Evolutionary conservation across 306 rosid genomes (phyloP), one percentile per base, ranked within the genome.

Genomic region (Luffa aegyptiaca): DNA sequence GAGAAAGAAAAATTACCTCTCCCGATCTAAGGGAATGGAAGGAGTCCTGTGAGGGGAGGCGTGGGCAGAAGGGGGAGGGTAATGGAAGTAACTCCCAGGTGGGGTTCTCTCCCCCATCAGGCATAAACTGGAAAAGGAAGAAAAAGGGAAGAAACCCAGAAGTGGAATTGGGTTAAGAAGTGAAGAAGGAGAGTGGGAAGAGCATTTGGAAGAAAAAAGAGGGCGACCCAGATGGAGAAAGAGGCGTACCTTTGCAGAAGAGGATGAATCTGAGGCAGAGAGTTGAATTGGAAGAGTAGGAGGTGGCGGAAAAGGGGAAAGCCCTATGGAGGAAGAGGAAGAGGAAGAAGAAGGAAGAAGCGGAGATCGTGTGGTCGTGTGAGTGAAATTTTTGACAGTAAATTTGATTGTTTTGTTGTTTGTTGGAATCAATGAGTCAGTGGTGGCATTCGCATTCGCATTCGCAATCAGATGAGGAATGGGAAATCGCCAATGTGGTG

Each of bases 71-170:
- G 91, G 91, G 82, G 97, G 96, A 85, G 97, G 97, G 85, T 87
- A 93, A 82, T 91, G 98, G 80, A 93, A 93, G 90, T 88, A 93
- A 87, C 94, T 93, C 55, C 93, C 92, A 78, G 88, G 82, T 41
- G 92, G 90, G 83, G 92, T 91, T 90, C 98, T 90, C 86, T 93
- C 98, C 79, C 94, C 96, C 97, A 93, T 93, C 87, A 75, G 53
- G 61, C 78, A 77, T 46, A 65, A 48, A 52, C 86, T 76, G 20
- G 79, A 41, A 2, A 18, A 57, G 26, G 31, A 26, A 26, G 31
- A 26, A 57, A 26, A 39, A 35, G 10, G 13, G 44, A 42, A 69
- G 18, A 42, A 42, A 66, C 51, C 76, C 76, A 71, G n/a, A 72
- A 26, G 42, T 7, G n/a, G 53, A 70, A 44, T 70, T 21, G 76